Percentiles rank a stretch among this genome's conserved stretches.
Conservation (phyloP, 257 asterid genomes). For the Solanum microdontum region DNA sequence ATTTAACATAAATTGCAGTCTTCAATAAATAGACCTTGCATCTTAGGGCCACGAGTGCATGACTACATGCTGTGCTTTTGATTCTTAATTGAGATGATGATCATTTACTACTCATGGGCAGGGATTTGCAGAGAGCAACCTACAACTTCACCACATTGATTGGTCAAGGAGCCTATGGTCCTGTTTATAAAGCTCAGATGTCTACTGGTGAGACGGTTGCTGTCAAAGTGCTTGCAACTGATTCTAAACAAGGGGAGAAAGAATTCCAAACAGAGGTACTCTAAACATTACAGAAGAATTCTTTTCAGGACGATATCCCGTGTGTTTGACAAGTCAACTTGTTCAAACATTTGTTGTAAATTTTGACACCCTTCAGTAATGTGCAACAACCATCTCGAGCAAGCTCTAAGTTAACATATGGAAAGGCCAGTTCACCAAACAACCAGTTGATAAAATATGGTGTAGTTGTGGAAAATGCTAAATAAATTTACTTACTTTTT, state of each 20-base stretch:
- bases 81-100: background rate
- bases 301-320: background rate
- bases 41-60: background rate
- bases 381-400: background rate
- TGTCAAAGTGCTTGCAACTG: constrained; percentile 85
- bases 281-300: background rate
- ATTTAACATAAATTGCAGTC: background rate
- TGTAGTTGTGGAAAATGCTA: background rate
- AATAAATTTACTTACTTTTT: background rate
- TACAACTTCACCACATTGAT: constrained; percentile 70
- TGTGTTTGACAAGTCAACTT: background rate
- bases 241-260: constrained; percentile 91
- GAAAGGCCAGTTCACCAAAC: background rate
- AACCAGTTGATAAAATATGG: background rate
- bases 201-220: constrained; percentile 74
- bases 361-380: background rate
- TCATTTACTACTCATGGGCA: constrained; percentile 12
- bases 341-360: background rate
- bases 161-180: constrained; percentile 95
- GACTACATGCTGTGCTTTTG: background rate
- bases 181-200: constrained; percentile 90
- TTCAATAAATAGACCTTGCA: background rate
- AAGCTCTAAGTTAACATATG: background rate
- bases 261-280: constrained; percentile 93
- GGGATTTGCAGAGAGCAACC: constrained; percentile 95